These are phyloP conservation scores for Furcasterigmium furcatum DNA, from an alignment of 2,329 filamentous ascomycete genomes.

Conservation along the genomic window DNA sequence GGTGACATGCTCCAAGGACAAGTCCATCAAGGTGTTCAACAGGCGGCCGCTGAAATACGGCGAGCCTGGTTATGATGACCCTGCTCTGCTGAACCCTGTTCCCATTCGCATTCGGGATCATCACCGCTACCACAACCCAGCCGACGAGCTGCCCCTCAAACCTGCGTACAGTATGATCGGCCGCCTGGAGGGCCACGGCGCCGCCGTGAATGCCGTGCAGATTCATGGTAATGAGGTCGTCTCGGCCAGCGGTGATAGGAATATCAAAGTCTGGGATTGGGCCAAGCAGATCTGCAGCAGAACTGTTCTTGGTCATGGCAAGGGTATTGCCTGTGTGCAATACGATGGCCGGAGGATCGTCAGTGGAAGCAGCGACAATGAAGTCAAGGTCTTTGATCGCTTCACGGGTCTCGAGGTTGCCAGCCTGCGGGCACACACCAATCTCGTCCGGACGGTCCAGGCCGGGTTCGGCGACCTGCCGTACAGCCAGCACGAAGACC, in stretches of 20 bases:
- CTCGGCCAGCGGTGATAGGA: slow-evolving; percentile 89
- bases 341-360: slow-evolving; percentile 93
- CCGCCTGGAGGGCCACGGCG: slow-evolving; percentile 76
- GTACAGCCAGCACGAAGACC: slow-evolving; percentile 73
- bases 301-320: slow-evolving; percentile 82
- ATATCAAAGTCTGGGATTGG: slow-evolving; percentile 94
- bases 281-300: slow-evolving; percentile 71
- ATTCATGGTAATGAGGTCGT: slow-evolving; percentile 83
- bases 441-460: slow-evolving; percentile 90
- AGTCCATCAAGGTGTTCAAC: slow-evolving; percentile 95
- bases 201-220: slow-evolving; percentile 95
- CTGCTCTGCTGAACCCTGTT: slow-evolving; percentile 46
- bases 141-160: slow-evolving; percentile 48
- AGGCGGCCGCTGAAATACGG: slow-evolving; percentile 63
- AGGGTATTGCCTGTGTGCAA: slow-evolving; percentile 96
- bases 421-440: slow-evolving; percentile 75
- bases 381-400: slow-evolving; percentile 92
- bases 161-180: slow-evolving; percentile 75
- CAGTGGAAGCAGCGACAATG: slow-evolving; percentile 93
- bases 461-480: slow-evolving; percentile 89
- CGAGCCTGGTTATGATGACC: slow-evolving; percentile 50
- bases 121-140: slow-evolving; percentile 47
- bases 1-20: slow-evolving; percentile 97
- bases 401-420: slow-evolving; percentile 85
- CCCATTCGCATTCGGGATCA: slow-evolving; percentile 45